Evolutionary conservation across 768 basidiomycete genomes (phyloP).

Genomic region (Tricholoma sp.): DNA sequence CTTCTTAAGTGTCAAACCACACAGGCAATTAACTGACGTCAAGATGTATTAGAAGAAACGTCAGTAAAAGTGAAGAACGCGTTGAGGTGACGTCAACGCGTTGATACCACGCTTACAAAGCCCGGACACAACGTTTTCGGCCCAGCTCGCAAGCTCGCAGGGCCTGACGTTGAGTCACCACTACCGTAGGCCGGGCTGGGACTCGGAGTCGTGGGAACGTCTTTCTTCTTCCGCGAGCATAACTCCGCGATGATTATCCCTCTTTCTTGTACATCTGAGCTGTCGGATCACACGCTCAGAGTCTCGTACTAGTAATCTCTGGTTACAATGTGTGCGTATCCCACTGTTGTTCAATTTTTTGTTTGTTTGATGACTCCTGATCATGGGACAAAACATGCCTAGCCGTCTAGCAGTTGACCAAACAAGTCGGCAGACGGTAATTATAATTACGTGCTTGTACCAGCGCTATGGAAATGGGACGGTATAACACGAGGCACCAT

Average conservation of each 20-base stretch:
- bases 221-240: not conserved
- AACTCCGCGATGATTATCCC: constrained; percentile 5
- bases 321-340: not conserved
- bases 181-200: too few species aligned
- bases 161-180: too few species aligned
- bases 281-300: not conserved
- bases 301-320: not conserved
- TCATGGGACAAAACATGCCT: not conserved
- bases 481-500: not conserved
- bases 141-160: too few species aligned
- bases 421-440: not conserved
- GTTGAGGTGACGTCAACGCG: too few species aligned
- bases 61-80: too few species aligned
- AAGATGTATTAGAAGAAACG: too few species aligned
- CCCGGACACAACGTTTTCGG: too few species aligned
- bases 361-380: not conserved
- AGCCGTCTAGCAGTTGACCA: not conserved
- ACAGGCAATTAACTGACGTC: too few species aligned
- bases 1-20: too few species aligned
- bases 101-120: too few species aligned
- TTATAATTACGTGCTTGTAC: not conserved
- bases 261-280: not conserved
- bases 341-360: not conserved
- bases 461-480: not conserved
- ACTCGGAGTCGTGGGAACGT: not conserved